These are phyloP conservation scores for Verticillium dahliae DNA, from an alignment of 2,329 filamentous ascomycete species.

Conservation along the genomic window DNA sequence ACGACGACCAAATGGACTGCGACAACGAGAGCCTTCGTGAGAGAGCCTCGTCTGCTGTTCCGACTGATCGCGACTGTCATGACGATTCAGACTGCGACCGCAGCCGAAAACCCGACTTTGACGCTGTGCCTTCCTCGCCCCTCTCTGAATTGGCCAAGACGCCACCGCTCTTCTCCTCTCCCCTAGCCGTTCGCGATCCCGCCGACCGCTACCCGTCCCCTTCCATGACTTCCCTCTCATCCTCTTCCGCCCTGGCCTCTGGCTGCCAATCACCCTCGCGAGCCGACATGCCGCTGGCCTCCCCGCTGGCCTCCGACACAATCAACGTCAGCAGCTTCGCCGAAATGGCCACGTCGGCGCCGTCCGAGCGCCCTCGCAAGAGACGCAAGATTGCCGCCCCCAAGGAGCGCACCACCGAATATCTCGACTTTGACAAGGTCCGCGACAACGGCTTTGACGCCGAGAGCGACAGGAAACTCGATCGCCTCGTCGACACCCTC, in stretches of 20 bases:
- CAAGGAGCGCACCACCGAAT: slow-evolving; percentile 69
- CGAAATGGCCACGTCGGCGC: slow-evolving; percentile 41
- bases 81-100: not conserved
- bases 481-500: slow-evolving; percentile 66
- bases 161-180: slow-evolving; percentile 43
- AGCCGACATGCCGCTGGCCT: slow-evolving; percentile 24
- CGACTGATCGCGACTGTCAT: slow-evolving; percentile 11
- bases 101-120: not conserved
- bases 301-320: slow-evolving; percentile 9
- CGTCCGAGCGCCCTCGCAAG: slow-evolving; percentile 59
- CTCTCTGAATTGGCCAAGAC: slow-evolving; percentile 48
- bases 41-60: slow-evolving; percentile 19
- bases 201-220: slow-evolving; percentile 47
- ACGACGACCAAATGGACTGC: not conserved
- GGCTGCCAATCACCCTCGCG: slow-evolving; percentile 47
- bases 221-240: slow-evolving; percentile 22
- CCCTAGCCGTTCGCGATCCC: slow-evolving; percentile 25
- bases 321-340: slow-evolving; percentile 30
- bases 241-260: slow-evolving; percentile 30
- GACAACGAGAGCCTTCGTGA: not conserved
- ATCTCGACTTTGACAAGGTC: slow-evolving; percentile 61
- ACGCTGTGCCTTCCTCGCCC: slow-evolving; percentile 36
- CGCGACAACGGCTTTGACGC: slow-evolving; percentile 42
- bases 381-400: slow-evolving; percentile 59
- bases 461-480: slow-evolving; percentile 47